Evolutionary conservation across 2,329 filamentous ascomycete genomes (phyloP), one percentile per base, ranked within the genome.

Genomic region (Cyanodermella asteris): DNA sequence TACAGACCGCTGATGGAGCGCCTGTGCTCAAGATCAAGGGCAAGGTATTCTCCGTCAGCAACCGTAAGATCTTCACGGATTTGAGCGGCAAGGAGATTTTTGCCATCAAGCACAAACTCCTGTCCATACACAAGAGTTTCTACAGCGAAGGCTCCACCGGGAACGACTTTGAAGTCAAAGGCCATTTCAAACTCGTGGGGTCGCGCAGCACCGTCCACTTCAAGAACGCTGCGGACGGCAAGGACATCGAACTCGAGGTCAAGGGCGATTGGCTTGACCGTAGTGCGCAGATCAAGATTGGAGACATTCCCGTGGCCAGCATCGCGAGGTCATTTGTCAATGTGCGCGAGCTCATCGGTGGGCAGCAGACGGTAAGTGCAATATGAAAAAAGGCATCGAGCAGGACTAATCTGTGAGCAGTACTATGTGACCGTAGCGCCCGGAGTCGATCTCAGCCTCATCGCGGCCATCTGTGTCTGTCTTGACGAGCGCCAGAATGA

Each of bases 401-500:
- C 10, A 20, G 18, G n/a, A 13, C 10, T 7, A 11, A 12, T 13
- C 13, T 16, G n/a, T n/a, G n/a, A n/a, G n/a, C 18, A 28, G 23
- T 77, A 77, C 34, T 59, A 54, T 2, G 54, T 77, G 5, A 55
- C 55, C 1, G 56, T 76, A 5, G 68, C 68, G 2, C 65, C 70
- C 0, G 62, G 62, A 10, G 63, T 73, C 5, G 72, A 78, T 38
- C 56, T 72, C 45, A 60, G 65, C 4, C 38, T 76, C 23, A 60
- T 76, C 34, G 64, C 56, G 0, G 72, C 70, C 7, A 50, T 76
- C 38, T 75, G 68, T 39, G 66, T 77, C 26, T 67, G 61, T 31
- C 47, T 76, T 31, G 72, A 76, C 34, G 69, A 75, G 55, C 61
- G 59, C 49, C 61, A 70, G 29, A 62, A 66, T 23, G 55, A 63